Percentiles rank a stretch among this genome's conserved stretches.
Evolutionary conservation across 768 basidiomycete species (phyloP).

Genomic region (Termitomyces sp.): DNA sequence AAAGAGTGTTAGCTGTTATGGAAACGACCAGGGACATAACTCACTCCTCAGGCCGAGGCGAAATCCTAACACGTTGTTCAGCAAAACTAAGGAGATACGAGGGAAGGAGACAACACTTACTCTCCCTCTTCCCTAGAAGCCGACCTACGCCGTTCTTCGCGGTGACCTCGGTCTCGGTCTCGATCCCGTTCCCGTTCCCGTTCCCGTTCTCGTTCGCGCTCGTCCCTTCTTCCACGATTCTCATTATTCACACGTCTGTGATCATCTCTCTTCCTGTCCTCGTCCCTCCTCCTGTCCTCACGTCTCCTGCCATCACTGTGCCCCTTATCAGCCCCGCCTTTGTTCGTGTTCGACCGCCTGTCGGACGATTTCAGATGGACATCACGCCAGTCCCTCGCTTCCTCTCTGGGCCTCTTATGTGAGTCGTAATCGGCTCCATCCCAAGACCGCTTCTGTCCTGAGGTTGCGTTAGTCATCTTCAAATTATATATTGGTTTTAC

Average conservation of each 20-base stretch:
- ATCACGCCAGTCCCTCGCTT: slow-evolving; percentile 66
- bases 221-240: slow-evolving; percentile 28
- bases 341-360: slow-evolving; percentile 22
- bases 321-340: slow-evolving; percentile 31
- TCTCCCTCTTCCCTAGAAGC: slow-evolving; percentile 78
- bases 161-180: slow-evolving; percentile 18
- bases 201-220: slow-evolving; percentile 21
- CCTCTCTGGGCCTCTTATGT: slow-evolving; percentile 52
- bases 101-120: slow-evolving; percentile 55
- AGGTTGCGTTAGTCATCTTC: slow-evolving; percentile 77
- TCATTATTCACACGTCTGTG: slow-evolving; percentile 23
- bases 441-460: slow-evolving; percentile 81
- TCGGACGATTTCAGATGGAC: slow-evolving; percentile 46
- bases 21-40: background rate
- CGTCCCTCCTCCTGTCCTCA: slow-evolving; percentile 27
- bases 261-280: slow-evolving; percentile 31
- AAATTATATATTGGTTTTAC: slow-evolving; percentile 48
- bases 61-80: background rate
- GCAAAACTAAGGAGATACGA: background rate
- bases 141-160: slow-evolving; percentile 20
- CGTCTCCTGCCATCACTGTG: slow-evolving; percentile 20
- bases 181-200: slow-evolving; percentile 7
- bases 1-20: slow-evolving; percentile 5
- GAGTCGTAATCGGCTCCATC: slow-evolving; percentile 45
- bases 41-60: slow-evolving; percentile 2